These are phyloP conservation scores for Macrophomina phaseolina DNA, from an alignment of 2,329 filamentous ascomycete species.

Conservation along the genomic window DNA sequence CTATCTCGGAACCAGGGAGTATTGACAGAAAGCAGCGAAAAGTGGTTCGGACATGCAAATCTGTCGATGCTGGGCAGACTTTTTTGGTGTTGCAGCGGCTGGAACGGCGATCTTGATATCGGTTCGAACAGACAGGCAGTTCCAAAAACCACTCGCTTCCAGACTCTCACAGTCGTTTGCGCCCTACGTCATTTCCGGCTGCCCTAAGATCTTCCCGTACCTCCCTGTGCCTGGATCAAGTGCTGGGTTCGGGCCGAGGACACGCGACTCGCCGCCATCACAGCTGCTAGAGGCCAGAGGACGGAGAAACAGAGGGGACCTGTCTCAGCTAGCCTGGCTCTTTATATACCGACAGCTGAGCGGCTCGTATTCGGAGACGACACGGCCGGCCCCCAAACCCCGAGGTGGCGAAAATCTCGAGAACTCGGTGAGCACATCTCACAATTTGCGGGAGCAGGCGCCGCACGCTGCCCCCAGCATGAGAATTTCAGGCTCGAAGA, in stretches of 20 bases:
- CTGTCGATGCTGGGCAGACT: not conserved
- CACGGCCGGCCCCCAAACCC: not conserved
- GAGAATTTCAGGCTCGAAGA: constrained; percentile 3
- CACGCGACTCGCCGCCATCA: not conserved
- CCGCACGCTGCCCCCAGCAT: constrained; percentile 12
- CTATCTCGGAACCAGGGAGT: not conserved
- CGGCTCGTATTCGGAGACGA: constrained; percentile 23
- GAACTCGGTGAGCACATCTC: constrained; percentile 14
- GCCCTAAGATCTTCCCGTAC: not conserved
- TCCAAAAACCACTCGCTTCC: not conserved
- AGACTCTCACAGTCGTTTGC: not conserved
- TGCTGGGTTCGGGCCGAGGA: constrained; percentile 12
- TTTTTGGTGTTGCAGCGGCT: not conserved
- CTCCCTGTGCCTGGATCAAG: not conserved
- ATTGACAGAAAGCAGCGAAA: not conserved
- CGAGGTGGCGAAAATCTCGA: constrained; percentile 12
- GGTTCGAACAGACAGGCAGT: constrained; percentile 1
- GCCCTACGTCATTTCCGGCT: constrained; percentile 15
- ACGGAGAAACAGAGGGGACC: not conserved
- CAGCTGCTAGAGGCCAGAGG: not conserved
- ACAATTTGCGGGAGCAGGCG: constrained; percentile 18
- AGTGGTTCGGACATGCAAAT: not conserved
- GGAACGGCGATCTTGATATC: constrained; percentile 13
- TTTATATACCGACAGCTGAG: not conserved
- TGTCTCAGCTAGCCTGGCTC: not conserved